Conservation (phyloP, 495 filamentous ascomycete genomes). For the Halenospora varia region DNA sequence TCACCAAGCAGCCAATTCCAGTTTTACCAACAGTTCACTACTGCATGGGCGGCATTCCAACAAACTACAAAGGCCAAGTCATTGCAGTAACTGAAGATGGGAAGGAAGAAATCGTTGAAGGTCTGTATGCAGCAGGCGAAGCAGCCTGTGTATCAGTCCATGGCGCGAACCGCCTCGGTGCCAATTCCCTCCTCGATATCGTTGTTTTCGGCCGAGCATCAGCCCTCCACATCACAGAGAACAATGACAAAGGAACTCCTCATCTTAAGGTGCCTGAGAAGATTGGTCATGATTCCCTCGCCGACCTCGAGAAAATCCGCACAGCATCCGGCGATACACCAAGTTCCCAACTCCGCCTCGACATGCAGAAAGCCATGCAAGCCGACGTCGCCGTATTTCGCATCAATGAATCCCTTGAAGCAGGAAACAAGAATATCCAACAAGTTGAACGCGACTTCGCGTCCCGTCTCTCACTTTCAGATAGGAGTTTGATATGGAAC, state of each 20-base stretch:
- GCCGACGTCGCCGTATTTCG: conserved; percentile 22
- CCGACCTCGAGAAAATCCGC: conserved; percentile 15
- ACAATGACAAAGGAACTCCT: conserved; percentile 14
- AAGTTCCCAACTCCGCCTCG: conserved; percentile 10
- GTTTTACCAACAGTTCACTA: conserved; percentile 26
- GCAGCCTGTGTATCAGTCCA: conserved; percentile 25
- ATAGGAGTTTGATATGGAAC: conserved; percentile 24
- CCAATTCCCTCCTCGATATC: conserved; percentile 25
- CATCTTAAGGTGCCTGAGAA: conserved; percentile 15
- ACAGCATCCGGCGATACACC: conserved; percentile 13
- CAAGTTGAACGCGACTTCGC: conserved; percentile 18
- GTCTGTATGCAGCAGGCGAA: conserved; percentile 23
- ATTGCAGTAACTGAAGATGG: conserved; percentile 18
- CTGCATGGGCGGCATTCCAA: conserved; percentile 25
- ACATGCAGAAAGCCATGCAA: conserved; percentile 28
- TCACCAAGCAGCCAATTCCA: conserved; percentile 24
- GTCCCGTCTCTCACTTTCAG: conserved; percentile 7
- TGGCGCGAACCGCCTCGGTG: conserved; percentile 24
- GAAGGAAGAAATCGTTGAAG: conserved; percentile 18
- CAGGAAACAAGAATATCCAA: conserved; percentile 4
- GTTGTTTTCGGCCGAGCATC: conserved; percentile 24
- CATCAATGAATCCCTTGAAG: conserved; percentile 12
- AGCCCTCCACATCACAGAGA: conserved; percentile 21
- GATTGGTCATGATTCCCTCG: conserved; percentile 14
- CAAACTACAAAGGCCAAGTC: conserved; percentile 25